Evolutionary conservation across 1,284 basidiomycete species (phyloP), one percentile per base, ranked within the genome.

Genomic region (Ustilago curta): DNA sequence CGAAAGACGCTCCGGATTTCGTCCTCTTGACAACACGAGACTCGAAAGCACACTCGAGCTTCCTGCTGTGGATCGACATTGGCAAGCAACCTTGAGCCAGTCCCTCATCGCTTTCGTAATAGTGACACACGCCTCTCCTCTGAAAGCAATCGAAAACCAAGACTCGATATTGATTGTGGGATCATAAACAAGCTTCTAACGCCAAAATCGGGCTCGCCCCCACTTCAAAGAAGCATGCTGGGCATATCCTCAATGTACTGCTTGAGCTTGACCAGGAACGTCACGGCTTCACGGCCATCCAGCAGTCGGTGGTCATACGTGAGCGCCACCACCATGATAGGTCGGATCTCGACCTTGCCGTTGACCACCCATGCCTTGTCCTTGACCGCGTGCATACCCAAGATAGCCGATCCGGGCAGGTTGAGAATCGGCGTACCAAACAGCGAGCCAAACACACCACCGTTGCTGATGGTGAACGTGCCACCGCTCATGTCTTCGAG

Each of bases 381-480:
- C 87, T 96, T 97, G 88, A 97, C 95, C 25, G 94, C 85, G 87
- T 99, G 96, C 94, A 98, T 98, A 70, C 93, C 91, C 63, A 98
- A 89, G 21, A 98, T 95, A 63, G 95, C 96, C 45, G 94, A 88
- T 86, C 98, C 96, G 21, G 96, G 96, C 62, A 96, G 88, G 88
- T 98, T 99, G 87, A 99, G 95, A 86, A 87, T 85, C 25, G 96
- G 96, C 39, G 96, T 99, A 55, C 96, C 96, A 85, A 92, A 97
- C 51, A 98, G 88, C 58, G 94, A 97, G 60, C 96, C 96, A 83
- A 99, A 99, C 84, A 99, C 96, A 82, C 96, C 97, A 53, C 97
- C 97, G 86, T 99, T 99, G 59, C 96, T 98, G 86, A 99, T 98
- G 81, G 96, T 99, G 89, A 99, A 98, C 23, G 93, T 92, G 56